A percentile compares a stretch with the other conserved stretches of the same genome.
Conservation (phyloP, 2,329 filamentous ascomycete species). For the Thermoascus crustaceus region DNA sequence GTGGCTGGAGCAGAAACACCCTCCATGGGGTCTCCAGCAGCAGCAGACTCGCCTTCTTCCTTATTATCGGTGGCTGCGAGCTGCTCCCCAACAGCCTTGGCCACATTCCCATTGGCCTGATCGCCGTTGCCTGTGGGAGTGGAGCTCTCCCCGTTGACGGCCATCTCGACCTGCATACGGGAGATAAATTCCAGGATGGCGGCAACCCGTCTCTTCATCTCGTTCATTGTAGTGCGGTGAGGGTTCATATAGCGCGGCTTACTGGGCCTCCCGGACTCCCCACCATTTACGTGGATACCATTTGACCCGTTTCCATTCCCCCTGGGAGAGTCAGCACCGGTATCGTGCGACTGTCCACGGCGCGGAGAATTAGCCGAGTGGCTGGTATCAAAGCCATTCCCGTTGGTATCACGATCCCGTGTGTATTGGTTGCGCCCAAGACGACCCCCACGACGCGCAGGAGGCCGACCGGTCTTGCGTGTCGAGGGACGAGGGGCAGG, state of each 20-base stretch:
- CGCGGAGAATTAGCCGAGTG: constrained; percentile 32
- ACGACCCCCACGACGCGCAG: constrained; percentile 57
- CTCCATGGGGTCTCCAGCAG: constrained; percentile 4
- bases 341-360: constrained; percentile 32
- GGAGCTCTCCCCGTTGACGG: constrained; percentile 46
- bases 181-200: constrained; percentile 86
- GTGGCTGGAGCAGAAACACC: constrained; percentile 15
- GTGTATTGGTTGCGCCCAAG: constrained; percentile 75
- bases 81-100: constrained; percentile 29
- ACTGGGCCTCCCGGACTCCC: constrained; percentile 50
- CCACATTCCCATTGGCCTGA: constrained; percentile 23
- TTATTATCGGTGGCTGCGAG: constrained; percentile 20
- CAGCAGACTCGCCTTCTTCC: constrained; percentile 12
- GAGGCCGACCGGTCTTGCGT: constrained; percentile 57
- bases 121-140: constrained; percentile 32
- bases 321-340: constrained; percentile 30
- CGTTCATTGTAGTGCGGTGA: constrained; percentile 65
- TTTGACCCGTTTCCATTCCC: constrained; percentile 23
- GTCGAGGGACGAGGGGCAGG: constrained; percentile 32
- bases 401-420: constrained; percentile 59
- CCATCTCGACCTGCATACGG: constrained; percentile 79
- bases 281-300: constrained; percentile 47
- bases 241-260: constrained; percentile 51
- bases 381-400: constrained; percentile 36
- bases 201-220: constrained; percentile 77